These are phyloP conservation scores for Trichoderma gamsii DNA, from an alignment of 495 filamentous ascomycete species.

Conservation along the genomic window DNA sequence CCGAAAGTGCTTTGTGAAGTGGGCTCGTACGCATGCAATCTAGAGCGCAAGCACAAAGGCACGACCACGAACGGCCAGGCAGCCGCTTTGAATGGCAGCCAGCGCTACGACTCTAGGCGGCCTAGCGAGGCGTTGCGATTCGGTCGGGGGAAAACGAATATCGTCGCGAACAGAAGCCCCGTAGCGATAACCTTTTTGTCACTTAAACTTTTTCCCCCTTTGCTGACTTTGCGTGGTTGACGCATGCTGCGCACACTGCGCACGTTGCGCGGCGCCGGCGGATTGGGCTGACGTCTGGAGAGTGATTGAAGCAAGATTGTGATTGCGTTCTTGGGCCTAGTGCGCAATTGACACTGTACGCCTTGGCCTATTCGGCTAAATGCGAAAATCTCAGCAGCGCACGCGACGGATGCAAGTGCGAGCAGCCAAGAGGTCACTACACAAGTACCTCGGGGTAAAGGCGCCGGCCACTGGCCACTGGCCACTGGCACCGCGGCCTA, in stretches of 20 bases:
- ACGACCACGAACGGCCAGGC: neutral
- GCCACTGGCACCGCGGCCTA: no score
- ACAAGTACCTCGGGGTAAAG: neutral
- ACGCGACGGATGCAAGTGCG: neutral
- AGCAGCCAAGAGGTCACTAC: neutral
- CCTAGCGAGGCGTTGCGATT: neutral
- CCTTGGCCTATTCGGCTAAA: conserved; percentile 2
- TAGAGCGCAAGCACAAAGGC: neutral
- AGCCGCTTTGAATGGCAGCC: neutral
- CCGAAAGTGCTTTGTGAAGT: neutral
- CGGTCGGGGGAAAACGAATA: neutral
- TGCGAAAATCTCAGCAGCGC: conserved; percentile 7
- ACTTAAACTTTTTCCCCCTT: neutral
- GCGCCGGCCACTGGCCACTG: no score
- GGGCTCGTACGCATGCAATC: neutral
- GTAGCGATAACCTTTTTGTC: neutral
- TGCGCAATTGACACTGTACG: neutral
- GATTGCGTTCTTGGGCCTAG: neutral
- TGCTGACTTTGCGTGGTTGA: neutral
- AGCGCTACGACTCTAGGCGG: conserved; percentile 6
- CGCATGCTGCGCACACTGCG: neutral
- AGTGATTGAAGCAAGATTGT: neutral
- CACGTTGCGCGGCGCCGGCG: neutral
- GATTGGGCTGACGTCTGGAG: neutral
- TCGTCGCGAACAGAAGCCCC: neutral